phyloP scores from a whole-genome alignment of 495 filamentous ascomycete genomes.

The Podospora appendiculata region DNA sequence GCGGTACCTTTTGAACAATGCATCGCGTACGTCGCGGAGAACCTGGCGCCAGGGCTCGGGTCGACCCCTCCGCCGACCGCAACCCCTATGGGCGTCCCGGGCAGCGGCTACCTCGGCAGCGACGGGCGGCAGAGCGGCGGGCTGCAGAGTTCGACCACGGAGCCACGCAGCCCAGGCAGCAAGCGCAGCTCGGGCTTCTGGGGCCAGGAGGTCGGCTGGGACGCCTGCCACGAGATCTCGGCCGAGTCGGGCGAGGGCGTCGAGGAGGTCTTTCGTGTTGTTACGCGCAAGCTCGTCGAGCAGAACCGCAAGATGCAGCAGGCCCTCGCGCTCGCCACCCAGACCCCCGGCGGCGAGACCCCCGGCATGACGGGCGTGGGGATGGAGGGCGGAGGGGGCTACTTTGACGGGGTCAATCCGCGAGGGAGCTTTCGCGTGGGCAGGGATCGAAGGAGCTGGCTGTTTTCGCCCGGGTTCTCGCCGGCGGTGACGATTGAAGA shows the following conservation, averaged over 20 bases:
- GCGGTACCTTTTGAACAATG: slow-evolving; percentile 89
- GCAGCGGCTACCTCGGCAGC: not conserved
- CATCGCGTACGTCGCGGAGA: slow-evolving; percentile 89
- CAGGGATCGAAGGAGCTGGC: slow-evolving; percentile 55
- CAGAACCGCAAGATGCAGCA: slow-evolving; percentile 67
- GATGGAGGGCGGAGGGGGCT: slow-evolving; percentile 28
- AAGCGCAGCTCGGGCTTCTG: slow-evolving; percentile 81
- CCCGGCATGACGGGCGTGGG: slow-evolving; percentile 10
- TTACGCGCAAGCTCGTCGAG: slow-evolving; percentile 90
- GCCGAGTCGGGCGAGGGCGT: slow-evolving; percentile 93
- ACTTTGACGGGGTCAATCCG: slow-evolving; percentile 38
- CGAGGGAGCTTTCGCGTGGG: slow-evolving; percentile 56
- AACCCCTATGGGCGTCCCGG: slow-evolving; percentile 13
- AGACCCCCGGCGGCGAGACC: slow-evolving; percentile 15
- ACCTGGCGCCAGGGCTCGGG: slow-evolving; percentile 60
- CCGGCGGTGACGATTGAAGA: slow-evolving; percentile 25
- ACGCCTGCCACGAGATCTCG: slow-evolving; percentile 93
- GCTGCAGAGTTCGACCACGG: slow-evolving; percentile 16
- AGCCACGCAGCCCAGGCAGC: slow-evolving; percentile 57
- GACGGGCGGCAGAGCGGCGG: not conserved
- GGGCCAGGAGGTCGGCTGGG: slow-evolving; percentile 90
- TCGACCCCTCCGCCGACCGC: slow-evolving; percentile 61
- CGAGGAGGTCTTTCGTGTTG: slow-evolving; percentile 94
- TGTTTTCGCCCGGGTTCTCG: slow-evolving; percentile 47
- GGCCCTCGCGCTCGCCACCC: slow-evolving; percentile 38